A percentile compares a stretch with the other conserved stretches of the same genome.
These are phyloP conservation scores for Pleoardoris graminearum DNA, from an alignment of 2,329 filamentous ascomycete genomes.

Conservation along the genomic window DNA sequence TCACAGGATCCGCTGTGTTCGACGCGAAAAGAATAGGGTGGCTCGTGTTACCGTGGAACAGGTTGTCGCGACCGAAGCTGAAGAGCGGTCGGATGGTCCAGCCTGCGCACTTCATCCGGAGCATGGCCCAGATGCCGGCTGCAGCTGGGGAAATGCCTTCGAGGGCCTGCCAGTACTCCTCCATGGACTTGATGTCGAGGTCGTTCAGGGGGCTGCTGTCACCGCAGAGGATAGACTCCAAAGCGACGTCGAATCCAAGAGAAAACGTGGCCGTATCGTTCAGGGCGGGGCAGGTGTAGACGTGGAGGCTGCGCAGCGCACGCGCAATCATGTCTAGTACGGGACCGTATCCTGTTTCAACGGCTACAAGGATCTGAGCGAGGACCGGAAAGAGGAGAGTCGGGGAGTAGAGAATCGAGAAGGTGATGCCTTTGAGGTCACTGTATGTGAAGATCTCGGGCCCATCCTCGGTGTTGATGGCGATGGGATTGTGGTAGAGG, in stretches of 20 bases:
- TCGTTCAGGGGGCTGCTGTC: slow-evolving; percentile 43
- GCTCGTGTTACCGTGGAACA: slow-evolving; percentile 47
- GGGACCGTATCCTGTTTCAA: slow-evolving; percentile 35
- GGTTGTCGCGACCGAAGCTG: slow-evolving; percentile 31
- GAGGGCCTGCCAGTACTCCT: slow-evolving; percentile 40
- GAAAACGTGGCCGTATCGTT: slow-evolving; percentile 21
- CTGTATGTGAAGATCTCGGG: slow-evolving; percentile 47
- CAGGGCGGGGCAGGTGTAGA: slow-evolving; percentile 29
- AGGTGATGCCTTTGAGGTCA: slow-evolving; percentile 44
- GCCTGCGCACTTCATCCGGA: slow-evolving; percentile 44
- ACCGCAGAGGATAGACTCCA: slow-evolving; percentile 45
- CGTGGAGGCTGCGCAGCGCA: slow-evolving; percentile 21
- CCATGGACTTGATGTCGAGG: slow-evolving; percentile 32
- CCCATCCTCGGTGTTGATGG: slow-evolving; percentile 31
- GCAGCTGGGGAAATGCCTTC: slow-evolving; percentile 38
- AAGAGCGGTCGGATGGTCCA: slow-evolving; percentile 44
- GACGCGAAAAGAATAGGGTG: slow-evolving; percentile 62
- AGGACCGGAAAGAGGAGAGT: slow-evolving; percentile 37
- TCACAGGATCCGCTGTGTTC: slow-evolving; percentile 63
- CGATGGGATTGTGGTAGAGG: slow-evolving; percentile 48
- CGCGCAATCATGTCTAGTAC: slow-evolving; percentile 28
- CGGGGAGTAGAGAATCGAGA: slow-evolving; percentile 44
- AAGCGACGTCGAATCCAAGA: slow-evolving; percentile 14
- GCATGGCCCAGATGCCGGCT: slow-evolving; percentile 45
- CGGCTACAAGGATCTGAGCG: slow-evolving; percentile 38